These are phyloP conservation scores for Clavispora vitiphila DNA, from an alignment of 805 yeast genomes.

Conservation along the genomic window DNA sequence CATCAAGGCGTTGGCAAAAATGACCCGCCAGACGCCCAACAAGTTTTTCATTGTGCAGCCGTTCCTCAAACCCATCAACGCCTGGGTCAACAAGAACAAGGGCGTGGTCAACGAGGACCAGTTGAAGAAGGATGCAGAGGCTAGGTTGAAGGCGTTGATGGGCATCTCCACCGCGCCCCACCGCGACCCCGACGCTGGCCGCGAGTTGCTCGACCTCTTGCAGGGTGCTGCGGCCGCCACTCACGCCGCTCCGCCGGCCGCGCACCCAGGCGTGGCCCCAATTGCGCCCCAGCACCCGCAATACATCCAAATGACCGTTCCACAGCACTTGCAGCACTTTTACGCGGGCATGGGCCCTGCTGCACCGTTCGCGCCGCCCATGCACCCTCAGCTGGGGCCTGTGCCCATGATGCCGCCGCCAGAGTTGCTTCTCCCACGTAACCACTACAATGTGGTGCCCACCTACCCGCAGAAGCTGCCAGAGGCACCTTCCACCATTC, in stretches of 20 bases:
- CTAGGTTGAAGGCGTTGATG: constrained; percentile 56
- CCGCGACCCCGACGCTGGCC: constrained; percentile 58
- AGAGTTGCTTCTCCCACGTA: constrained; percentile 9
- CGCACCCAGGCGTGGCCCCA: constrained; percentile 4
- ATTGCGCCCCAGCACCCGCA: constrained; percentile 8
- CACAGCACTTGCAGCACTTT: constrained; percentile 27
- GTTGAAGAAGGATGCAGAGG: constrained; percentile 58
- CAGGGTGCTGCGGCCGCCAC: constrained; percentile 26
- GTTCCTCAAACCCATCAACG: constrained; percentile 45
- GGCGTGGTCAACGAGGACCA: constrained; percentile 47
- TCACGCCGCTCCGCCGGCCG: constrained; percentile 7
- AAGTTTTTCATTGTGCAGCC: constrained; percentile 44
- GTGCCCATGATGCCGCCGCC: constrained; percentile 13
- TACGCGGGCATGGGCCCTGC: constrained; percentile 13
- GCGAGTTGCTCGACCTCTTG: constrained; percentile 65
- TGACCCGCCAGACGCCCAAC: constrained; percentile 33
- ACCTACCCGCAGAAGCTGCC: neutral
- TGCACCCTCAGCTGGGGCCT: no score
- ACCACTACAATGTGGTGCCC: neutral
- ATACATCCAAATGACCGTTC: constrained; percentile 24
- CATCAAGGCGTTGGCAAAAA: constrained; percentile 40
- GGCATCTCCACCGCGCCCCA: constrained; percentile 43
- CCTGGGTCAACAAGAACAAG: constrained; percentile 54
- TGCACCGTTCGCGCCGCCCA: constrained; percentile 12
- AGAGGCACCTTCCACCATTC: neutral